A percentile compares a stretch with the other conserved stretches of the same genome.
Conservation (phyloP, 345 rosid species). For the Pistacia atlantica region DNA sequence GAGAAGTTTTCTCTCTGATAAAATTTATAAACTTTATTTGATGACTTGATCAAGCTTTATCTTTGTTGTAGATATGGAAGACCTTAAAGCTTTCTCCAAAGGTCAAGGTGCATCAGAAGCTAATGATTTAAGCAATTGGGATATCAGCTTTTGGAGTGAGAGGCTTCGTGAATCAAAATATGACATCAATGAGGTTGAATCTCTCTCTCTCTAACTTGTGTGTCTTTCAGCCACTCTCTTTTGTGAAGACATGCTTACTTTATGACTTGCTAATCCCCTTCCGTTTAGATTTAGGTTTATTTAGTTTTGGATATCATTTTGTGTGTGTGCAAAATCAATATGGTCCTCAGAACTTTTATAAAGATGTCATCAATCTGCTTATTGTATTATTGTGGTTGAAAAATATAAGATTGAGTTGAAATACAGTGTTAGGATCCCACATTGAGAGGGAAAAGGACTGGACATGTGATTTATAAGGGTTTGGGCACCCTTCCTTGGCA, state of each 20-base stretch:
- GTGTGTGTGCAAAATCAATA: not conserved
- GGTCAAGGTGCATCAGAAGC: slow-evolving; percentile 78
- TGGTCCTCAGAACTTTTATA: not conserved
- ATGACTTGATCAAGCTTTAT: not conserved
- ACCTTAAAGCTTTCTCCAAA: slow-evolving; percentile 71
- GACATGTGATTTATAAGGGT: too few relatives aligned
- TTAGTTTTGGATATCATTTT: not conserved
- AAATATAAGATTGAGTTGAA: not conserved
- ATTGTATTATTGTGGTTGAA: not conserved
- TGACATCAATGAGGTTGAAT: slow-evolving; percentile 77
- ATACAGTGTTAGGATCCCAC: too few relatives aligned
- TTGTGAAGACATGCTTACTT: not conserved
- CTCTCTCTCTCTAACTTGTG: slow-evolving; percentile 17
- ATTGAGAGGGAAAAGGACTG: too few relatives aligned
- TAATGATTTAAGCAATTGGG: slow-evolving; percentile 78
- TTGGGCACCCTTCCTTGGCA: too few relatives aligned
- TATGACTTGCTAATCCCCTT: not conserved
- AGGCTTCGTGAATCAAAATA: slow-evolving; percentile 95
- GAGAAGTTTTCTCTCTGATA: not conserved
- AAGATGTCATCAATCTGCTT: not conserved
- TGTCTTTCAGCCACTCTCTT: not conserved
- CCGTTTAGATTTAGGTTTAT: not conserved
- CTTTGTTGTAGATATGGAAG: slow-evolving; percentile 65
- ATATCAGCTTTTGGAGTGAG: slow-evolving; percentile 87
- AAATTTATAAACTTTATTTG: not conserved